phyloP scores from a whole-genome alignment of 129 eudicot species.

The Chrysanthemum seticuspe region DNA sequence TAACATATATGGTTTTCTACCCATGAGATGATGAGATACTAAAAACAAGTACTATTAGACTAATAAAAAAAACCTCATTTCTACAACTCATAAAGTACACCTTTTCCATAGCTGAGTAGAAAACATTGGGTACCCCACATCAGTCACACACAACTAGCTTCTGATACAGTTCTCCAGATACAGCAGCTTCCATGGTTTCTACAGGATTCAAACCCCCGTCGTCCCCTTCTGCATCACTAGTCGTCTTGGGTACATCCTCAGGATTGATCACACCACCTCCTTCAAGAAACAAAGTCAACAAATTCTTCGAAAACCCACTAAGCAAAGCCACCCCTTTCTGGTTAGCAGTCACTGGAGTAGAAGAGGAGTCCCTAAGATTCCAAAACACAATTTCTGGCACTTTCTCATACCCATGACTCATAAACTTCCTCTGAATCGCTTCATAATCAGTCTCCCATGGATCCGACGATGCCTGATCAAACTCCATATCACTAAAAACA shows the following conservation, averaged over 20 bases:
- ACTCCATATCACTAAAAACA: slow-evolving; percentile 72
- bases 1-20: too few relatives aligned
- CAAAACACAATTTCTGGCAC: slow-evolving; percentile 76
- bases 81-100: too few relatives aligned
- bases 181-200: slow-evolving; percentile 45
- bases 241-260: slow-evolving; percentile 19
- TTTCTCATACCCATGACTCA: slow-evolving; percentile 30
- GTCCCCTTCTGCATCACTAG: background rate
- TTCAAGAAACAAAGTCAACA: slow-evolving; percentile 52
- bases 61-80: too few relatives aligned
- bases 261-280: slow-evolving; percentile 34
- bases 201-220: slow-evolving; percentile 34
- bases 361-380: slow-evolving; percentile 50
- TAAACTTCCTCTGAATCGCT: slow-evolving; percentile 48
- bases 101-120: too few relatives aligned
- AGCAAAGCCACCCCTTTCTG: slow-evolving; percentile 50
- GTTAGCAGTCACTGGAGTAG: slow-evolving; percentile 43
- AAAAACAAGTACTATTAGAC: too few relatives aligned
- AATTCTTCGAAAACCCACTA: slow-evolving; percentile 62
- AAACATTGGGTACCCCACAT: background rate
- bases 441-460: slow-evolving; percentile 67
- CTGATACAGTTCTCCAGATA: slow-evolving; percentile 58
- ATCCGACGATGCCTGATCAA: slow-evolving; percentile 37
- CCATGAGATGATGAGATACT: too few relatives aligned
- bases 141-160: slow-evolving; percentile 55